phyloP scores from a whole-genome alignment of 306 rosid genomes.

The Prunus fruticosa region DNA sequence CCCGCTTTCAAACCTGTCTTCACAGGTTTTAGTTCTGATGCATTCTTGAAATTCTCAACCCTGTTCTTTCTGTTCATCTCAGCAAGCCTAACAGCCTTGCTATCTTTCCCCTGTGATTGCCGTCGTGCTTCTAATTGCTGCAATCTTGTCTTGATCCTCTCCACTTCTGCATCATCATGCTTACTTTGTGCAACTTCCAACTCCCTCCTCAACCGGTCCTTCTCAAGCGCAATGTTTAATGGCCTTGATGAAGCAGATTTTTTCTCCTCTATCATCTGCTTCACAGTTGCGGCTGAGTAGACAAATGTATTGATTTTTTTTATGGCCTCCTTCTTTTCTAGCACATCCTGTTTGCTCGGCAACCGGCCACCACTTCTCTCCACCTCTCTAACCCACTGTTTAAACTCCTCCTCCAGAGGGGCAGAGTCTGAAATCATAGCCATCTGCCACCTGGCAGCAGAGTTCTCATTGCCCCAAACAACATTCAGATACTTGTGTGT shows the following conservation, averaged over 20 bases:
- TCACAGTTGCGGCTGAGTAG: conserved; percentile 89
- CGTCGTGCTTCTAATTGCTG: conserved; percentile 71
- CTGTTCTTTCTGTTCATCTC: conserved; percentile 97
- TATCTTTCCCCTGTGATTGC: conserved; percentile 48
- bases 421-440: conserved; percentile 84
- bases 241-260: conserved; percentile 80
- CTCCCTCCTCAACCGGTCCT: conserved; percentile 73
- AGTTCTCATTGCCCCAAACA: conserved; percentile 87
- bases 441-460: conserved; percentile 99
- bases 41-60: conserved; percentile 94
- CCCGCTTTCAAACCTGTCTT: conserved; percentile 68
- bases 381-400: conserved; percentile 87
- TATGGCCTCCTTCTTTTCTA: conserved; percentile 64
- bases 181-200: conserved; percentile 66
- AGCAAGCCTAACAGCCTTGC: conserved; percentile 80
- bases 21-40: conserved; percentile 63
- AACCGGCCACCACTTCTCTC: conserved; percentile 76
- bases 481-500: conserved; percentile 84
- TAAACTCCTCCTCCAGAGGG: conserved; percentile 79
- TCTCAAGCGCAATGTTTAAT: conserved; percentile 86
- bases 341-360: conserved; percentile 62
- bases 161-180: conserved; percentile 57
- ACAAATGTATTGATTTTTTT: conserved; percentile 63
- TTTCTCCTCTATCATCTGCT: conserved; percentile 89
- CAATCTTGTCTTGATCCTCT: conserved; percentile 63